Percentiles rank a stretch among this genome's conserved stretches.
phyloP scores from a whole-genome alignment of 1,284 basidiomycete genomes.

The Taiwanofungus camphoratus region DNA sequence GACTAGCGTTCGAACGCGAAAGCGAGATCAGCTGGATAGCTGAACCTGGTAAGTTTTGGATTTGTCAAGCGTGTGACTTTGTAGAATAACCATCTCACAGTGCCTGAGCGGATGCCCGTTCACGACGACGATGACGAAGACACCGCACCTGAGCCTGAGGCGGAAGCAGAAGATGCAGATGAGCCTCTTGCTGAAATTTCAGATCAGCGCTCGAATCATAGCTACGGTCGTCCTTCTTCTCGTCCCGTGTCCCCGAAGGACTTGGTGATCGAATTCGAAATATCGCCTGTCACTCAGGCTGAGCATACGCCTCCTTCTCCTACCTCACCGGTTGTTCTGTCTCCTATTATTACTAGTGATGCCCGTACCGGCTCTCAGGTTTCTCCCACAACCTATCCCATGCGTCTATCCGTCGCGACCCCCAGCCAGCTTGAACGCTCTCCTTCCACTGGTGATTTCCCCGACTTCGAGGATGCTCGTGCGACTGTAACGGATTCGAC shows the following conservation, averaged over 20 bases:
- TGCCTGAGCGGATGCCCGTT: constrained; percentile 51
- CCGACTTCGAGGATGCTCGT: constrained; percentile 44
- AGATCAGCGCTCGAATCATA: constrained; percentile 16
- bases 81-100: constrained; percentile 28
- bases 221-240: constrained; percentile 12
- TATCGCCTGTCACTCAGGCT: constrained; percentile 43
- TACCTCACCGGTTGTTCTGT: constrained; percentile 41
- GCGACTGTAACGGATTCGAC: constrained; percentile 34
- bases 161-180: constrained; percentile 20
- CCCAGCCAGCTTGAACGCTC: constrained; percentile 51
- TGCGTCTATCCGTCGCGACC: constrained; percentile 55
- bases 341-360: constrained; percentile 26
- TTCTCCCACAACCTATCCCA: constrained; percentile 47
- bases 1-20: constrained; percentile 34
- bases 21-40: constrained; percentile 75
- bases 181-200: constrained; percentile 28
- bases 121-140: constrained; percentile 46
- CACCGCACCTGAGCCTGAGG: constrained; percentile 34
- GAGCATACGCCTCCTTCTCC: constrained; percentile 45
- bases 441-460: constrained; percentile 43
- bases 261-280: constrained; percentile 55
- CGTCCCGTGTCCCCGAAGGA: constrained; percentile 50
- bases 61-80: constrained; percentile 23
- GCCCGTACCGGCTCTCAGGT: constrained; percentile 38
- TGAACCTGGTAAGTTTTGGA: constrained; percentile 44